phyloP scores from a whole-genome alignment of 371 early-diverging fungal genomes.

The Thermomucor indicae-seudaticae region DNA sequence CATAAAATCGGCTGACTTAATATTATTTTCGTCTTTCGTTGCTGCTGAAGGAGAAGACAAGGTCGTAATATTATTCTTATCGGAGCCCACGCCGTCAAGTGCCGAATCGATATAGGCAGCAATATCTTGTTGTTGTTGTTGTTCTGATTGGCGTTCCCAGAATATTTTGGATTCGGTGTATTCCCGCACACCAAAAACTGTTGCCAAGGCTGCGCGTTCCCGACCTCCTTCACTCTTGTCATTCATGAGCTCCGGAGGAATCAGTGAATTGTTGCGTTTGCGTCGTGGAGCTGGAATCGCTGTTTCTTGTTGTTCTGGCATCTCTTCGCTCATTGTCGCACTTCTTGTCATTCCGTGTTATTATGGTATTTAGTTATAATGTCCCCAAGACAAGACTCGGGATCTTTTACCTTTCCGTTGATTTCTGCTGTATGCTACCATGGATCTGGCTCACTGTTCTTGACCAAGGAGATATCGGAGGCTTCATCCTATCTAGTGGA shows the following conservation, averaged over 20 bases:
- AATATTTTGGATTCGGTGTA: constrained; percentile 41
- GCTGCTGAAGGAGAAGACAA: constrained; percentile 11
- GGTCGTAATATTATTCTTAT: not conserved
- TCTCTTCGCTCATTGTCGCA: constrained; percentile 14
- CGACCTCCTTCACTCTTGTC: constrained; percentile 33
- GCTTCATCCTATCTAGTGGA: no score
- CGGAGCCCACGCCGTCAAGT: constrained; percentile 12
- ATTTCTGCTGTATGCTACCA: no score
- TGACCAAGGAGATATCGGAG: no score
- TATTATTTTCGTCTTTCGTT: constrained; percentile 5
- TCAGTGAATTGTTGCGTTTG: constrained; percentile 40
- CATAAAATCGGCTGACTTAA: constrained; percentile 5
- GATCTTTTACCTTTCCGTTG: no score
- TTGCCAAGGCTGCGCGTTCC: constrained; percentile 44
- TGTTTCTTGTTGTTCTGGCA: constrained; percentile 20
- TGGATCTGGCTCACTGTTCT: no score
- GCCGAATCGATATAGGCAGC: constrained; percentile 25
- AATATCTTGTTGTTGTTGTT: constrained; percentile 7
- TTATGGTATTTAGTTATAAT: not conserved
- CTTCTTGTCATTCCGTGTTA: constrained; percentile 1
- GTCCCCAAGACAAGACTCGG: no score
- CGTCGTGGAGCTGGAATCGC: constrained; percentile 24
- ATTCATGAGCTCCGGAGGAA: constrained; percentile 32
- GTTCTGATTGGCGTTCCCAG: constrained; percentile 39
- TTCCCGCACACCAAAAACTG: constrained; percentile 47